Evolutionary conservation across 2,329 filamentous ascomycete genomes (phyloP).

Genomic region (Fusarium praegraminearum): DNA sequence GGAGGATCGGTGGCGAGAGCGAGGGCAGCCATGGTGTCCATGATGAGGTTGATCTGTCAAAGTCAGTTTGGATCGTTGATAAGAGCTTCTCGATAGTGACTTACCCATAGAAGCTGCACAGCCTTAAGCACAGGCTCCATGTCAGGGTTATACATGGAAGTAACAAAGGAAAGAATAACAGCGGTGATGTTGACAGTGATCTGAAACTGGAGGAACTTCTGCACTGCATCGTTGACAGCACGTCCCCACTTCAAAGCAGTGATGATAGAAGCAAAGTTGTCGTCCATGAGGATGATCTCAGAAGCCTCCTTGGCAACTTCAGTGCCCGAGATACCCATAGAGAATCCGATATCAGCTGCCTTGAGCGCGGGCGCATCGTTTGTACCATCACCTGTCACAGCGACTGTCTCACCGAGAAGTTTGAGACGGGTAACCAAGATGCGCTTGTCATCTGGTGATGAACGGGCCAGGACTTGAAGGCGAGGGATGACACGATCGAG

Average conservation of each 20-base stretch:
- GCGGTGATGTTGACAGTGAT: conserved; percentile 93
- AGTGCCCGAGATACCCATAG: conserved; percentile 86
- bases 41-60: conserved; percentile 77
- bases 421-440: conserved; percentile 78
- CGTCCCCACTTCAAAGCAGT: conserved; percentile 86
- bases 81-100: accelerated
- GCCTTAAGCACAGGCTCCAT: conserved; percentile 84
- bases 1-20: conserved; percentile 91
- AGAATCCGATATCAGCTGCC: conserved; percentile 84
- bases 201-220: conserved; percentile 82
- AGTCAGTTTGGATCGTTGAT: accelerated
- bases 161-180: conserved; percentile 87
- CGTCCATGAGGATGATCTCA: conserved; percentile 87
- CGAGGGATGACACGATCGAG: conserved; percentile 75
- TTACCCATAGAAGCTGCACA: conserved; percentile 95
- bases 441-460: conserved; percentile 81
- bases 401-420: conserved; percentile 79
- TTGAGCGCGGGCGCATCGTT: conserved; percentile 87
- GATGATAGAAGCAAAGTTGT: conserved; percentile 87
- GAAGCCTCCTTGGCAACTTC: conserved; percentile 89
- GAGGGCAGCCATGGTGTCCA: conserved; percentile 93
- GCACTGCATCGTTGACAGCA: conserved; percentile 81
- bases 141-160: conserved; percentile 77
- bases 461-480: conserved; percentile 78
- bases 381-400: conserved; percentile 85